phyloP scores from a whole-genome alignment of 176 grass and related monocot species.

The Carex parvula region DNA sequence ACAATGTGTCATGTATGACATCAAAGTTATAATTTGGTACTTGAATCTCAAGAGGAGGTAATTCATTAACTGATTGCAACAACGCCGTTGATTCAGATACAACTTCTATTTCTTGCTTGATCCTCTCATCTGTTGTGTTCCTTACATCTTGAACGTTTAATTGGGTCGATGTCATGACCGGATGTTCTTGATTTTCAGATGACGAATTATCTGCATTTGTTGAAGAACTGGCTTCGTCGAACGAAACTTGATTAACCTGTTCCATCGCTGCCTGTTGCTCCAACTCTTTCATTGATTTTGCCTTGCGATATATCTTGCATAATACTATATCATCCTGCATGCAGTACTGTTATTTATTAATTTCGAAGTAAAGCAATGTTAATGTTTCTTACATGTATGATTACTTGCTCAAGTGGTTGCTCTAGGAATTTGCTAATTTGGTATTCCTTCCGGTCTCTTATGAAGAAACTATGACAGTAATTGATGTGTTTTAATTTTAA shows the following conservation, averaged over 20 bases:
- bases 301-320: constrained; percentile 89
- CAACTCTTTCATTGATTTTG: constrained; percentile 74
- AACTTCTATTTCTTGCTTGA: constrained; percentile 36
- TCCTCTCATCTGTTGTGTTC: constrained; percentile 1
- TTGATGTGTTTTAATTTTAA: no score
- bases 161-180: background rate
- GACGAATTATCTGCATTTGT: constrained; percentile 30
- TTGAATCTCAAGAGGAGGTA: constrained; percentile 29
- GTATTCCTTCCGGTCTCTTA: background rate
- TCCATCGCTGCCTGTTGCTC: constrained; percentile 64
- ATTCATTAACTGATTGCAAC: constrained; percentile 24
- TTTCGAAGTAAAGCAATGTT: background rate
- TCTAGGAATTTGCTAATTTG: background rate
- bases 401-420: background rate
- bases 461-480: background rate
- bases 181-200: constrained; percentile 41
- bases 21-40: constrained; percentile 35
- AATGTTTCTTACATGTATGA: background rate
- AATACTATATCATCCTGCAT: constrained; percentile 73
- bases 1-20: constrained; percentile 55
- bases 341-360: background rate
- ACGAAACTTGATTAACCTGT: constrained; percentile 40
- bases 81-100: constrained; percentile 26
- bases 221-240: background rate
- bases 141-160: background rate